Base-by-base conservation (phyloP, 305 asterid species). In the Monarda citriodora region DNA sequence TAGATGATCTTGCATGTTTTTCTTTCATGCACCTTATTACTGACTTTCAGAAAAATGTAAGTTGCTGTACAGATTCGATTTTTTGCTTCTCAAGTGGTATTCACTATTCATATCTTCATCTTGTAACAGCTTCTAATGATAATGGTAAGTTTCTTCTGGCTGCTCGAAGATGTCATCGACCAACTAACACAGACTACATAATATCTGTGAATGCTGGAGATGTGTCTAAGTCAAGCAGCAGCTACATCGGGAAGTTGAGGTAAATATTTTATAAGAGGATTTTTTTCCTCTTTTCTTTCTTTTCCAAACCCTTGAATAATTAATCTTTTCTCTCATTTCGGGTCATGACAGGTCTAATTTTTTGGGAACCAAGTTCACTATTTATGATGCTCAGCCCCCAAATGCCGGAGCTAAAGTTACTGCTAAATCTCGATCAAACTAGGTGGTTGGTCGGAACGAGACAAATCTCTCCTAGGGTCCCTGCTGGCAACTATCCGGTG, bases 111-210 rank as follows among this genome's bases (percentile, higher is more conserved):
- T 55, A 26, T 48, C 10, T 53, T 49, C 46, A 42, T 64, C 64
- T 51, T 71, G 71, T 26, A 37, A 69, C 96, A 90, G 99, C 96
- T 74, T 77, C 80, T 29, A 82, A 87, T 67, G 97, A 94, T 75
- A 94, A 84, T 17, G 99, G 99, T 12, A 94, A 94, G 76, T 90
- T 90, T 59, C 90, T 94, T 67, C 90, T 94, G 56, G 83, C 96
- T 61, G 99, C 97, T 64, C 86, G 87, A 65, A 90, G 91, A 74
- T 85, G 92, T 69, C 79, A 95, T 70, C 79, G 96, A 16, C 82
- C 99, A 65, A 86, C 96, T 54, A 81, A 77, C 59, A 85, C 95
- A 15, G 99, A 90, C 70, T 90, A 94, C 74, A 56, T 94, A 51
- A 76, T 94, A 49, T 94, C 96, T 63, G 74, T 90, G 26, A 85